A percentile compares a stretch with the other conserved stretches of the same genome.
phyloP scores from a whole-genome alignment of 148 eudicot genomes.

The Mesembryanthemum crystallinum region DNA sequence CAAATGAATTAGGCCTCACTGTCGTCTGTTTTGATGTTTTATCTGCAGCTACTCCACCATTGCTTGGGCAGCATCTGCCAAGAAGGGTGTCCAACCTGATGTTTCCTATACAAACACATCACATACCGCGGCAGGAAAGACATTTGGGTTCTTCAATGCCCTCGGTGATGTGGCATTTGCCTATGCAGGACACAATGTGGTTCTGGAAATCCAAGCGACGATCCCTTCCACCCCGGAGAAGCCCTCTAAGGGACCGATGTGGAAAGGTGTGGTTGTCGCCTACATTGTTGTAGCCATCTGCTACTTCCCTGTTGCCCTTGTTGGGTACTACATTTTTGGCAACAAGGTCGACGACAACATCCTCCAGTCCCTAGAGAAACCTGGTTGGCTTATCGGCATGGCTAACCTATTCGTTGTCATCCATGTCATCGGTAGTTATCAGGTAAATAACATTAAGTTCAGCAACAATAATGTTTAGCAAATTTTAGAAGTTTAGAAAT shows the following conservation, averaged over 20 bases:
- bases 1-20: no score
- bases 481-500: no score
- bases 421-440: constrained; percentile 42
- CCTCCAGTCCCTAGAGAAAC: constrained; percentile 26
- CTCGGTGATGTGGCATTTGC: constrained; percentile 38
- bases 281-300: constrained; percentile 35
- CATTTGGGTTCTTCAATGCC: constrained; percentile 32
- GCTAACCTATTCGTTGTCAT: constrained; percentile 39
- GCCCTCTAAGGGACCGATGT: constrained; percentile 41
- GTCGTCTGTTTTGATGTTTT: no score
- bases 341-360: constrained; percentile 25
- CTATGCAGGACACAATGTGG: constrained; percentile 40
- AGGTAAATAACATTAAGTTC: constrained; percentile 12
- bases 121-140: constrained; percentile 15
- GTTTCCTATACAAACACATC: constrained; percentile 17
- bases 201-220: constrained; percentile 37
- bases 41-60: constrained; percentile 34
- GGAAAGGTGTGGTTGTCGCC: constrained; percentile 37
- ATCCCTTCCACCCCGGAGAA: constrained; percentile 36
- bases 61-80: constrained; percentile 32
- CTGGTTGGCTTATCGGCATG: constrained; percentile 31
- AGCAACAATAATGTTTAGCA: background rate
- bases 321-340: constrained; percentile 32
- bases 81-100: constrained; percentile 31
- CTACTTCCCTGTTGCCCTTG: constrained; percentile 38